A percentile compares a stretch with the other conserved stretches of the same genome.
Conservation (phyloP, 129 eudicot species). For the Saussurea involucrata region DNA sequence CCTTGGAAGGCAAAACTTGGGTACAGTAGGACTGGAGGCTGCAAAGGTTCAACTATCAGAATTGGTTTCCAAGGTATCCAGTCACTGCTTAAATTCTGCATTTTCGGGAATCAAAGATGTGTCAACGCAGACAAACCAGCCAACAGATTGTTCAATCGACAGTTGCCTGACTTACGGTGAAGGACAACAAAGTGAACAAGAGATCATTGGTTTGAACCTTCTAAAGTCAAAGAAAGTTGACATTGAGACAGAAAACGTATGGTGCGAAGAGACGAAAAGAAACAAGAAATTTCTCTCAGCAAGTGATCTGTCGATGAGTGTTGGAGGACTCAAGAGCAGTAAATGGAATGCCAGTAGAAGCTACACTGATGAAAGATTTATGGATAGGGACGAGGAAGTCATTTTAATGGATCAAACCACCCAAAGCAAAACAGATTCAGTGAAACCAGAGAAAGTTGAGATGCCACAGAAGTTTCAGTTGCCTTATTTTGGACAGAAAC, state of each 20-base stretch:
- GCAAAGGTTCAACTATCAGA: slow-evolving; percentile 84
- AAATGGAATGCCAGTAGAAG: slow-evolving; percentile 37
- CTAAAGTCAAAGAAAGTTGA: slow-evolving; percentile 36
- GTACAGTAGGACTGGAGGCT: slow-evolving; percentile 76
- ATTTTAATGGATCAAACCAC: slow-evolving; percentile 25
- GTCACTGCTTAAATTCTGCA: slow-evolving; percentile 64
- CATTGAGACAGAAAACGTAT: slow-evolving; percentile 31
- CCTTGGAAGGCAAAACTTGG: slow-evolving; percentile 79
- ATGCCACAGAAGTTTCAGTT: slow-evolving; percentile 40
- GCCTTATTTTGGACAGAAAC: slow-evolving; percentile 52
- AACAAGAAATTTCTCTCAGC: slow-evolving; percentile 19
- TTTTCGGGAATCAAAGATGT: slow-evolving; percentile 64
- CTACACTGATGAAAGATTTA: slow-evolving; percentile 39
- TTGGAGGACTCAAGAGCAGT: slow-evolving; percentile 50
- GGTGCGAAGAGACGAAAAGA: slow-evolving; percentile 40
- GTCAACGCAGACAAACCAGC: slow-evolving; percentile 53
- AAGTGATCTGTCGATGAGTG: slow-evolving; percentile 60
- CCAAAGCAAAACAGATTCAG: slow-evolving; percentile 21
- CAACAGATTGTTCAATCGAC: slow-evolving; percentile 69
- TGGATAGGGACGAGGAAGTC: slow-evolving; percentile 21
- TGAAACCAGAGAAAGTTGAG: slow-evolving; percentile 38
- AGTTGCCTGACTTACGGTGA: slow-evolving; percentile 83
- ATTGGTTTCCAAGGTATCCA: slow-evolving; percentile 74
- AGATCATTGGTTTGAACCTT: slow-evolving; percentile 49
- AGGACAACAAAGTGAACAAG: slow-evolving; percentile 67